Evolutionary conservation across 2,329 filamentous ascomycete genomes (phyloP).

Genomic region (Geosmithia morbida): DNA sequence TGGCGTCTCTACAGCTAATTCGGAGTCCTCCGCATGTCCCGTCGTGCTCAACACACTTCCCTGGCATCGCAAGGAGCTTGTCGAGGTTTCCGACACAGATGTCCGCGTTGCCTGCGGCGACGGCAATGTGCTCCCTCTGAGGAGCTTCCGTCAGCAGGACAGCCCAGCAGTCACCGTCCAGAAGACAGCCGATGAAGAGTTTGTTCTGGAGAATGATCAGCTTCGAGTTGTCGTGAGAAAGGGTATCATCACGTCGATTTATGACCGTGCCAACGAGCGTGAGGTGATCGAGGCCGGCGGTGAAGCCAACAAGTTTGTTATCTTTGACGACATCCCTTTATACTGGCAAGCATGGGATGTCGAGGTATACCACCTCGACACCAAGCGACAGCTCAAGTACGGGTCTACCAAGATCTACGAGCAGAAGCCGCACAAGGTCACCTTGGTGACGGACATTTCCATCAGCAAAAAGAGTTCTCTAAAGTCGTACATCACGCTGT

Average conservation of each 20-base stretch:
- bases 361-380: slow-evolving; percentile 88
- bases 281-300: slow-evolving; percentile 61
- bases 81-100: slow-evolving; percentile 42
- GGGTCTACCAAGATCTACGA: slow-evolving; percentile 59
- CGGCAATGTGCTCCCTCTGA: slow-evolving; percentile 36
- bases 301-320: slow-evolving; percentile 81
- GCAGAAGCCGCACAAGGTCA: slow-evolving; percentile 59
- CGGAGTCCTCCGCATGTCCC: slow-evolving; percentile 28
- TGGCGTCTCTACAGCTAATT: slow-evolving; percentile 36
- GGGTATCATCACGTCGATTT: slow-evolving; percentile 72
- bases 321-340: slow-evolving; percentile 93
- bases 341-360: slow-evolving; percentile 99
- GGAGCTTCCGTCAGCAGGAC: slow-evolving; percentile 29
- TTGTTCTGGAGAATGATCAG: slow-evolving; percentile 66
- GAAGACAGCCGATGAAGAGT: slow-evolving; percentile 44
- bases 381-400: slow-evolving; percentile 59
- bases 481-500: slow-evolving; percentile 71
- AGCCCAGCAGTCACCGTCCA: slow-evolving; percentile 36
- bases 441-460: slow-evolving; percentile 68
- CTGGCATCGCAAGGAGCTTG: slow-evolving; percentile 66
- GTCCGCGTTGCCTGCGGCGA: slow-evolving; percentile 41
- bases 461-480: slow-evolving; percentile 81
- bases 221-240: slow-evolving; percentile 58
- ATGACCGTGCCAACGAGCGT: slow-evolving; percentile 57
- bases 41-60: slow-evolving; percentile 73